Evolutionary conservation across 2,329 filamentous ascomycete species (phyloP).

Genomic region (Diatrype stigma): DNA sequence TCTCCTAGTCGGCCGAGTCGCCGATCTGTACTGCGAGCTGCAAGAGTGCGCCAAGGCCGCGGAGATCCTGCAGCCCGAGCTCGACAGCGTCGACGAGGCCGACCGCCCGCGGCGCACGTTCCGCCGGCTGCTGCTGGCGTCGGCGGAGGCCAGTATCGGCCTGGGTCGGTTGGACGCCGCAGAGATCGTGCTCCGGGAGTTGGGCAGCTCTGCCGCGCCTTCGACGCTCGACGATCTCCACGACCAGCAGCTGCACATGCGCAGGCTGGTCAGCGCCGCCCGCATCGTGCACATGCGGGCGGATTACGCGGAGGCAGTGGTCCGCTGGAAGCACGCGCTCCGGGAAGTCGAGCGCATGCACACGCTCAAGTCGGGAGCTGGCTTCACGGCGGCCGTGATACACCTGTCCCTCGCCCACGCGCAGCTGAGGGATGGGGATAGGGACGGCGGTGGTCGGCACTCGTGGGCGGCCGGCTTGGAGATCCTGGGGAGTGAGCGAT

Average conservation of each 20-base stretch:
- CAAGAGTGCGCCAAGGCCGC: slow-evolving; percentile 18
- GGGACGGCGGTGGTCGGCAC: slow-evolving; percentile 4
- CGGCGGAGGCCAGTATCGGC: neutral
- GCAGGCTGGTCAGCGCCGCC: slow-evolving; percentile 21
- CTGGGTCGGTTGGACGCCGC: neutral
- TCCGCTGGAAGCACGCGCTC: slow-evolving; percentile 15
- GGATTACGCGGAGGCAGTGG: slow-evolving; percentile 11
- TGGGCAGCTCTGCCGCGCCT: slow-evolving; percentile 15
- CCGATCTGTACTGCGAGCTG: slow-evolving; percentile 27
- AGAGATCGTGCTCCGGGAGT: slow-evolving; percentile 7
- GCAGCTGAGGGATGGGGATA: slow-evolving; percentile 17
- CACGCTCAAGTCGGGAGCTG: slow-evolving; percentile 17
- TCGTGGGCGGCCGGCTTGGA: slow-evolving; percentile 17
- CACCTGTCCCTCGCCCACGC: slow-evolving; percentile 27
- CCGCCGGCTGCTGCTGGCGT: slow-evolving; percentile 20
- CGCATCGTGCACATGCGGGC: slow-evolving; percentile 17
- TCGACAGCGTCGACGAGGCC: slow-evolving; percentile 11
- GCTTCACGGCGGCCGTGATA: slow-evolving; percentile 22
- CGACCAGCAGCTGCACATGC: slow-evolving; percentile 29
- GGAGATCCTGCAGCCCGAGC: slow-evolving; percentile 17
- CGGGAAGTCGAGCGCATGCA: slow-evolving; percentile 15
- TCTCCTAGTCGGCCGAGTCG: slow-evolving; percentile 23
- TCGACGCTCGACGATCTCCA: slow-evolving; percentile 25
- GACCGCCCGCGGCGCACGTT: slow-evolving; percentile 17
- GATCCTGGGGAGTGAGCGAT: slow-evolving; percentile 17